Evolutionary conservation across 2,329 filamentous ascomycete species (phyloP).

Genomic region (Penicillium expansum): DNA sequence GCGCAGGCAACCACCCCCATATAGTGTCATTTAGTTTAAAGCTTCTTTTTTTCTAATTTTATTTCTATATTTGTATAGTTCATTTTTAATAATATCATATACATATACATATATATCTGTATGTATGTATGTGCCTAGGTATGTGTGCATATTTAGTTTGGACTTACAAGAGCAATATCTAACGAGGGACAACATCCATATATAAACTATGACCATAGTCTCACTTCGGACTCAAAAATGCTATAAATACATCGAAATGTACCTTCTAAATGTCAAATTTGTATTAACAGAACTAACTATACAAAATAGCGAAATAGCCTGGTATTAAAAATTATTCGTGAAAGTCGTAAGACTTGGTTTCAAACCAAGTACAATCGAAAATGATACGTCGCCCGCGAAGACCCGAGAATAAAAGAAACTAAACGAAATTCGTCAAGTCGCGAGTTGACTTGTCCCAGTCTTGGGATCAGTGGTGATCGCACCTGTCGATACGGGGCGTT

Average conservation of each 20-base stretch:
- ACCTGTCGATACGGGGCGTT: constrained; percentile 18
- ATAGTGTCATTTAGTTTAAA: neutral
- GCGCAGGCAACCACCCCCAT: constrained; percentile 5
- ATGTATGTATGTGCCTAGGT: too few species aligned
- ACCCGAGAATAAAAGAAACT: neutral
- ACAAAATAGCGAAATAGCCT: neutral
- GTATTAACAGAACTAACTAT: neutral
- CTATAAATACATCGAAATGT: neutral
- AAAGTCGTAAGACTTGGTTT: constrained; percentile 21
- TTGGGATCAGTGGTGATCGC: neutral
- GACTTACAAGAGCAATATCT: neutral
- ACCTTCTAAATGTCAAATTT: neutral
- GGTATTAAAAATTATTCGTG: constrained; percentile 14
- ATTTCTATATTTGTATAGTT: too few species aligned
- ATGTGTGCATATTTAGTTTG: too few species aligned
- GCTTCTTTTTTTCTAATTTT: constrained; percentile 1
- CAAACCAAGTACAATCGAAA: constrained; percentile 14
- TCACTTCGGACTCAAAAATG: neutral
- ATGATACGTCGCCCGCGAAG: neutral
- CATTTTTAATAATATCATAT: too few species aligned
- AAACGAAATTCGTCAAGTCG: neutral
- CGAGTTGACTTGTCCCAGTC: neutral
- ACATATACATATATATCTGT: too few species aligned
- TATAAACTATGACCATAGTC: neutral
- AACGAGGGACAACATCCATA: neutral